These are phyloP conservation scores for Cyclotella choctawhatcheeana DNA, from an alignment of 108 stramenopile genomes.

Conservation along the genomic window DNA sequence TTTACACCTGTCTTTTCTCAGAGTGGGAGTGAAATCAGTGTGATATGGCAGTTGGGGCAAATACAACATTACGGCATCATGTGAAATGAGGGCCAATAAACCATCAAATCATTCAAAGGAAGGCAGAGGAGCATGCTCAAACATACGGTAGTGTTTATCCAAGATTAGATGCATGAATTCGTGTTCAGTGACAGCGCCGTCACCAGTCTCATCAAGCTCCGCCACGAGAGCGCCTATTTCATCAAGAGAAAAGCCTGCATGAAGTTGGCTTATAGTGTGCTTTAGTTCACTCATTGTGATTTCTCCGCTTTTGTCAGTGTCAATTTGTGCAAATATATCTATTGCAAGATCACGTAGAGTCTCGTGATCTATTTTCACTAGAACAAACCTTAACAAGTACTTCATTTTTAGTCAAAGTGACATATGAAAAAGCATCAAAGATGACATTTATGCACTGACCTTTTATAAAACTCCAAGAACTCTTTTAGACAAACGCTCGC, in stretches of 20 bases:
- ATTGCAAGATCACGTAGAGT: not conserved
- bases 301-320: not conserved
- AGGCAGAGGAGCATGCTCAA: not conserved
- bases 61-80: too few relatives aligned
- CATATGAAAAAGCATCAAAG: too few relatives aligned
- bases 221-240: not conserved
- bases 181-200: not conserved
- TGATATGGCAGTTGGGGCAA: too few relatives aligned
- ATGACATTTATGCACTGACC: too few relatives aligned
- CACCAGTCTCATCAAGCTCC: not conserved
- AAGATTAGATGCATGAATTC: not conserved
- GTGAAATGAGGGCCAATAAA: too few relatives aligned
- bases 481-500: not conserved
- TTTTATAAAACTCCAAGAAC: not conserved
- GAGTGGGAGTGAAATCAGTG: too few relatives aligned
- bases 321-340: not conserved
- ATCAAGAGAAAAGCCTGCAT: not conserved
- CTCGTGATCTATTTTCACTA: not conserved
- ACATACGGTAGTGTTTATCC: not conserved
- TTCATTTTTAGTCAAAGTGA: too few relatives aligned
- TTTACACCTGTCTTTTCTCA: too few relatives aligned
- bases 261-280: not conserved
- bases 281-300: not conserved
- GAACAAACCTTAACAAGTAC: too few relatives aligned
- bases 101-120: not conserved